phyloP scores from a whole-genome alignment of 352 stramenopile species.

The Phytophthora sansomeana region DNA sequence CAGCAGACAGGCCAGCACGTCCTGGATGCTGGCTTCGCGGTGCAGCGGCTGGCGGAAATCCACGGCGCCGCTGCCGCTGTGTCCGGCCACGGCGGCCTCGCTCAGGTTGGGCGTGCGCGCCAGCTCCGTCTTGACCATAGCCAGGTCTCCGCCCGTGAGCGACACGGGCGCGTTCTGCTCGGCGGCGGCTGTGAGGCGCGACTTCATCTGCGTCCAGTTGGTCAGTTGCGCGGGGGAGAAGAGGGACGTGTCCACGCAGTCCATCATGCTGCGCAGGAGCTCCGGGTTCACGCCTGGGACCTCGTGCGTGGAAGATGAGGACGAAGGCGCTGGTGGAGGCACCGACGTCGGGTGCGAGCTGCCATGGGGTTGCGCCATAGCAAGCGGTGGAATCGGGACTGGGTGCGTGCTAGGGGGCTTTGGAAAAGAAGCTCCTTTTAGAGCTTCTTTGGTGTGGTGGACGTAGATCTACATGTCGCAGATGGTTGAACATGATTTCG shows the following conservation, averaged over 20 bases:
- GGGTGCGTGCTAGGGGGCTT: no score
- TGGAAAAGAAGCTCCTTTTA: no score
- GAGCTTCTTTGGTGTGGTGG: not conserved
- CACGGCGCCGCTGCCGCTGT: slow-evolving; percentile 15
- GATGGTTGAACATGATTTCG: slow-evolving; percentile 16
- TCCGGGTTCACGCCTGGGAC: slow-evolving; percentile 67
- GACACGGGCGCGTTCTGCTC: slow-evolving; percentile 51
- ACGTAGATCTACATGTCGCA: slow-evolving; percentile 16
- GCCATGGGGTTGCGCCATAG: slow-evolving; percentile 36
- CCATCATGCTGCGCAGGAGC: slow-evolving; percentile 87
- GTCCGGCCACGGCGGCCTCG: slow-evolving; percentile 3
- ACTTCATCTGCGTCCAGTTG: slow-evolving; percentile 87
- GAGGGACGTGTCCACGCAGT: slow-evolving; percentile 85
- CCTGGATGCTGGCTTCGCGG: slow-evolving; percentile 79
- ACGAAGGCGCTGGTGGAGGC: slow-evolving; percentile 5
- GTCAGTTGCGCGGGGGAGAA: slow-evolving; percentile 76
- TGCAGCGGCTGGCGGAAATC: slow-evolving; percentile 68
- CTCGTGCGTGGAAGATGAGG: slow-evolving; percentile 13
- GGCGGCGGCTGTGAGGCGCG: slow-evolving; percentile 59
- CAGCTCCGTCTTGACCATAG: slow-evolving; percentile 53
- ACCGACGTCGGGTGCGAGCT: not conserved
- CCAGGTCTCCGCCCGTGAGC: slow-evolving; percentile 42
- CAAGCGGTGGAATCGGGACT: no score
- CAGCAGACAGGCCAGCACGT: slow-evolving; percentile 77
- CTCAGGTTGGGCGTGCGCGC: slow-evolving; percentile 35